phyloP scores from a whole-genome alignment of 2,329 filamentous ascomycete species.

The Thielaviopsis cerberus region DNA sequence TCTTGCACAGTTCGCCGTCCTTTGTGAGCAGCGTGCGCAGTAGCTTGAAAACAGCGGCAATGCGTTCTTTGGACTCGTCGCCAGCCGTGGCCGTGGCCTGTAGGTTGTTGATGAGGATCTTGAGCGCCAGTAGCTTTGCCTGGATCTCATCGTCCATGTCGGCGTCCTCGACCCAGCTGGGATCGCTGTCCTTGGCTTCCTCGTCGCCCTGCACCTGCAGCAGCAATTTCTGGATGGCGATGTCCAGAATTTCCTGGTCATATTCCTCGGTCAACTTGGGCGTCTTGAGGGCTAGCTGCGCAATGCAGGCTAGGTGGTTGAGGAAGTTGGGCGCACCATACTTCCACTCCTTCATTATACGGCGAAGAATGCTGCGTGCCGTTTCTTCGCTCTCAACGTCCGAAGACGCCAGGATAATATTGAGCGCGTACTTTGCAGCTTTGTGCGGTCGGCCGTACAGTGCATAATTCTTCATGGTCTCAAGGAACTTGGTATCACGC shows the following conservation, averaged over 20 bases:
- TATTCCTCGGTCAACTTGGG: conserved; percentile 54
- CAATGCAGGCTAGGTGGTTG: conserved; percentile 50
- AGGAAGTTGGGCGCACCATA: conserved; percentile 60
- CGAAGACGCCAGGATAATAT: conserved; percentile 61
- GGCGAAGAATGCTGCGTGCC: conserved; percentile 63
- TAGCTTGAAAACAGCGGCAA: conserved; percentile 55
- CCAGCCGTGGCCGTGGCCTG: conserved; percentile 32
- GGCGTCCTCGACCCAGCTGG: conserved; percentile 48
- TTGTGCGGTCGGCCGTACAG: conserved; percentile 63
- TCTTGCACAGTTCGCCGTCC: conserved; percentile 64
- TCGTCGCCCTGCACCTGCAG: conserved; percentile 45
- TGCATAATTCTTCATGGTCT: conserved; percentile 67
- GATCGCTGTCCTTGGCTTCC: conserved; percentile 33
- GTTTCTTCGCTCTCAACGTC: conserved; percentile 63
- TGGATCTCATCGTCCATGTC: conserved; percentile 62
- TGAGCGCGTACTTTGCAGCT: conserved; percentile 84
- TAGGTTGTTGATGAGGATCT: conserved; percentile 69
- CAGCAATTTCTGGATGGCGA: conserved; percentile 58
- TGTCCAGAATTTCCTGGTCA: conserved; percentile 59
- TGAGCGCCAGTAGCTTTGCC: conserved; percentile 69
- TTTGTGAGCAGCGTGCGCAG: conserved; percentile 57
- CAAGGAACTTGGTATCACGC: conserved; percentile 59
- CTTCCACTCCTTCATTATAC: conserved; percentile 53
- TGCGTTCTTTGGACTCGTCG: conserved; percentile 36
- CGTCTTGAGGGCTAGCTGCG: conserved; percentile 58